Percentiles rank a stretch among this genome's conserved stretches.
Evolutionary conservation across 2,329 filamentous ascomycete genomes (phyloP).

Genomic region (Hymenoscyphus fructigenus): DNA sequence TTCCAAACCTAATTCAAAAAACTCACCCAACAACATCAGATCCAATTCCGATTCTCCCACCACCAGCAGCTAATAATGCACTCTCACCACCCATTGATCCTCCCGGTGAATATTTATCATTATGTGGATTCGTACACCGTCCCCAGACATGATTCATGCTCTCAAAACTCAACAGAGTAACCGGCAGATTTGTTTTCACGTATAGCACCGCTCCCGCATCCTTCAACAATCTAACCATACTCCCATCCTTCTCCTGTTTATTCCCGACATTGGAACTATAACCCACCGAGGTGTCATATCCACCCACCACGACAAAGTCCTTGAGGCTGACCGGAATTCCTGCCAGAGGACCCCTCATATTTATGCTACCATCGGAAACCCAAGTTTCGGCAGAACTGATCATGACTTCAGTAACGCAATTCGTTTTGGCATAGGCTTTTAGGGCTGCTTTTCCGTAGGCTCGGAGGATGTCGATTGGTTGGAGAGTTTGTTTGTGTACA

Average conservation of each 20-base stretch:
- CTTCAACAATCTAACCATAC: conserved; percentile 74
- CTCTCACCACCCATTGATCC: conserved; percentile 74
- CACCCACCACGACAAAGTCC: conserved; percentile 74
- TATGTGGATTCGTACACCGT: conserved; percentile 77
- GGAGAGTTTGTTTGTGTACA: conserved; percentile 67
- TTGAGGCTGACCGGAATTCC: conserved; percentile 87
- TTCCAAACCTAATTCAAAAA: neutral
- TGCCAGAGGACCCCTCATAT: conserved; percentile 78
- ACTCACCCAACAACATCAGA: conserved; percentile 43
- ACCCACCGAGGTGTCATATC: conserved; percentile 81
- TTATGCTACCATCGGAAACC: conserved; percentile 57
- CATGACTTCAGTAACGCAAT: conserved; percentile 86
- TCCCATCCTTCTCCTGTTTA: conserved; percentile 73
- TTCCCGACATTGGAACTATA: conserved; percentile 74
- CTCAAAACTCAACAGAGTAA: conserved; percentile 54
- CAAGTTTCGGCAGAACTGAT: conserved; percentile 75
- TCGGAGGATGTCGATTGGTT: conserved; percentile 71
- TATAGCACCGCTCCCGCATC: conserved; percentile 88
- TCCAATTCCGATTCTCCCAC: conserved; percentile 83
- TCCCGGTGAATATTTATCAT: conserved; percentile 77
- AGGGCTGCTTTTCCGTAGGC: conserved; percentile 86
- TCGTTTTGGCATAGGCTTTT: conserved; percentile 81
- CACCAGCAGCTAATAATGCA: conserved; percentile 75
- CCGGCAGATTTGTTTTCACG: conserved; percentile 87
- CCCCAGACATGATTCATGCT: conserved; percentile 72